These are phyloP conservation scores for Trypanosoma melophagium DNA, from an alignment of 208 protist genomes.

Conservation along the genomic window DNA sequence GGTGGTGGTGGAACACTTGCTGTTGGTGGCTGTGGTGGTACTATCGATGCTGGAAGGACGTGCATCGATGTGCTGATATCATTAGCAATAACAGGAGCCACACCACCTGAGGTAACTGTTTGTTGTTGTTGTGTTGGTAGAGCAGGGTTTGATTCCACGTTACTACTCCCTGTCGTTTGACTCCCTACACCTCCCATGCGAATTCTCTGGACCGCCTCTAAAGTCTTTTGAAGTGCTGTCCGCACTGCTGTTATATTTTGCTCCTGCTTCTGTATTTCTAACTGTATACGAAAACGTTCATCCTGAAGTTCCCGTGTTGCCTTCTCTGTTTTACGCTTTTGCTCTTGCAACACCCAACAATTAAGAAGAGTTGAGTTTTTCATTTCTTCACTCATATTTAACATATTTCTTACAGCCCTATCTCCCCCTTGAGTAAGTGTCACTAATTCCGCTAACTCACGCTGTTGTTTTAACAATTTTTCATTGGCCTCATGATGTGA, in stretches of 20 bases:
- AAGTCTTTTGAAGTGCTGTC: constrained; percentile 39
- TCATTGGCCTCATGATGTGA: constrained; percentile 65
- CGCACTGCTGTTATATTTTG: constrained; percentile 40
- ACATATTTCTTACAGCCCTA: constrained; percentile 31
- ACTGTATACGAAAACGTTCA: constrained; percentile 38
- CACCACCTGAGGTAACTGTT: too few relatives aligned
- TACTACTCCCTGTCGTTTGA: constrained; percentile 4
- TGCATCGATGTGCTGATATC: too few relatives aligned
- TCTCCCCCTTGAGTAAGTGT: constrained; percentile 63
- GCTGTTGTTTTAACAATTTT: constrained; percentile 60
- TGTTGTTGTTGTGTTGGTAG: too few relatives aligned
- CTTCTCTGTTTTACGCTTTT: constrained; percentile 26
- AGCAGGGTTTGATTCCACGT: neutral
- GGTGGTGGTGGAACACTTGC: neutral
- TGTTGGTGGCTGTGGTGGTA: neutral
- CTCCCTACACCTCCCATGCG: constrained; percentile 15
- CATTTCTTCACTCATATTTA: constrained; percentile 21
- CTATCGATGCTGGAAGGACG: too few relatives aligned
- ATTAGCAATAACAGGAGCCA: too few relatives aligned
- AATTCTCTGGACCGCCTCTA: constrained; percentile 42
- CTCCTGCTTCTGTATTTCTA: constrained; percentile 34
- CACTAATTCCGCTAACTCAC: constrained; percentile 59
- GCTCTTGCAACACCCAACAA: constrained; percentile 20
- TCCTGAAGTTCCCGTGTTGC: constrained; percentile 31
- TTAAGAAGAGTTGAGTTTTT: constrained; percentile 20